These are phyloP conservation scores for Starmera pachycereana DNA, from an alignment of 805 yeast genomes.

Conservation along the genomic window DNA sequence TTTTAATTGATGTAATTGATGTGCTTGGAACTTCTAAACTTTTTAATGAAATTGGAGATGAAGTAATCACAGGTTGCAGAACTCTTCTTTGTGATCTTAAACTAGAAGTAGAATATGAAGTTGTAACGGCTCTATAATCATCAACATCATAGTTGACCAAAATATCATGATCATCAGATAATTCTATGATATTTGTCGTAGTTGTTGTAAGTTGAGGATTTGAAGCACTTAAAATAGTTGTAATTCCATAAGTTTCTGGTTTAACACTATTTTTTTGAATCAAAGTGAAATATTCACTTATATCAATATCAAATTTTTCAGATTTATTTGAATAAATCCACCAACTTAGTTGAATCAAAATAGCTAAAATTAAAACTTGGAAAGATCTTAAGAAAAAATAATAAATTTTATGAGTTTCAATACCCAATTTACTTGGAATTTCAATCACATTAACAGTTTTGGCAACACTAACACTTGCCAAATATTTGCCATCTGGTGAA, in stretches of 20 bases:
- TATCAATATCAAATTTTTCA: slow-evolving; percentile 3
- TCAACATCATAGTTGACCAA: too few relatives aligned
- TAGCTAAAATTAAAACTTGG: slow-evolving; percentile 6
- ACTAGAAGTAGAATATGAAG: too few relatives aligned
- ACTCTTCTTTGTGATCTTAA: too few relatives aligned
- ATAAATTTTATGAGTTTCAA: slow-evolving; percentile 17
- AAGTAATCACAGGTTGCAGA: too few relatives aligned
- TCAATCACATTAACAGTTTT: slow-evolving; percentile 55
- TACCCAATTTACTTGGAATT: slow-evolving; percentile 39
- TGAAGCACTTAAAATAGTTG: background rate
- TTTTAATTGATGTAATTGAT: background rate
- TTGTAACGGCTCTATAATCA: too few relatives aligned
- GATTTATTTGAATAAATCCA: slow-evolving; percentile 7
- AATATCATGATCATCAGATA: background rate
- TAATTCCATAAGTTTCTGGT: too few relatives aligned
- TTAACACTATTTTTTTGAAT: slow-evolving; percentile 2
- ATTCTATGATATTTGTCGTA: background rate
- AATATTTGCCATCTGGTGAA: slow-evolving; percentile 54
- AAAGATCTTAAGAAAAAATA: slow-evolving; percentile 14
- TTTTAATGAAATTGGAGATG: too few relatives aligned
- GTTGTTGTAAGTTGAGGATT: background rate
- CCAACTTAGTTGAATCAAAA: slow-evolving; percentile 7
- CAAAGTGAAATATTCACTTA: slow-evolving; percentile 18
- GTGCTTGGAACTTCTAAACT: background rate
- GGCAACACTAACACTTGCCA: slow-evolving; percentile 73